phyloP scores from a whole-genome alignment of 2,329 filamentous ascomycete species.

The Neonectria punicea region DNA sequence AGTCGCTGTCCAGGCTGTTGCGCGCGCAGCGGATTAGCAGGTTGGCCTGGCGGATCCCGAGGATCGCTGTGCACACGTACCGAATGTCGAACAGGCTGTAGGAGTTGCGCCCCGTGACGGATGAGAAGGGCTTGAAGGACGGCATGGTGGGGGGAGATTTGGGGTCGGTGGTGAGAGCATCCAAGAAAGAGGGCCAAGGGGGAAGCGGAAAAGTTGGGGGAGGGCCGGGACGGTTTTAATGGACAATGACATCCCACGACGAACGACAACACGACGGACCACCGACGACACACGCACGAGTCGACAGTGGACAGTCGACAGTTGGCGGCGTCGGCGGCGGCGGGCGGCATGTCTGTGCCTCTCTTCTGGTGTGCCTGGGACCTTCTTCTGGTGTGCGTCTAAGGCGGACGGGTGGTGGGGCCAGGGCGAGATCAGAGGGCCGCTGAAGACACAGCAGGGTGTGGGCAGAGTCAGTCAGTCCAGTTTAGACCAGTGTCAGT shows the following conservation, averaged over 20 bases:
- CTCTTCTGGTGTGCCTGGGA: constrained; percentile 2
- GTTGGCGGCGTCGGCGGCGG: constrained; percentile 18
- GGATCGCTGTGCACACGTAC: constrained; percentile 50
- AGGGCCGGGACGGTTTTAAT: constrained; percentile 41
- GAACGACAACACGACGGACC: not conserved
- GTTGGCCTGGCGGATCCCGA: constrained; percentile 1
- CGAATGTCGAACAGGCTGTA: constrained; percentile 69
- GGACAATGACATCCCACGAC: constrained; percentile 26
- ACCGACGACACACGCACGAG: not conserved
- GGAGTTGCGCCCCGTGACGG: constrained; percentile 61
- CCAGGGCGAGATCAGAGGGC: constrained; percentile 19
- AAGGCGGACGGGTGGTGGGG: constrained; percentile 26
- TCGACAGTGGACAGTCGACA: constrained; percentile 16
- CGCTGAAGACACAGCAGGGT: not conserved
- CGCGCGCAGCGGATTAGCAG: constrained; percentile 15
- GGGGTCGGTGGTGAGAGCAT: constrained; percentile 20
- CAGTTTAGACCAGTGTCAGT: too few species aligned
- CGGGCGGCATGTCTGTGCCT: constrained; percentile 22
- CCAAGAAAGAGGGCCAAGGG: constrained; percentile 35
- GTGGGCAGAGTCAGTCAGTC: not conserved
- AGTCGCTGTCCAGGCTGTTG: constrained; percentile 77
- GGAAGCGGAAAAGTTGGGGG: constrained; percentile 34
- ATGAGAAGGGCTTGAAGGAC: constrained; percentile 66
- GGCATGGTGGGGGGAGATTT: constrained; percentile 56
- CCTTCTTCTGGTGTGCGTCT: constrained; percentile 7